phyloP scores from a whole-genome alignment of 805 yeast species.

The Candida pseudofarinosa region DNA sequence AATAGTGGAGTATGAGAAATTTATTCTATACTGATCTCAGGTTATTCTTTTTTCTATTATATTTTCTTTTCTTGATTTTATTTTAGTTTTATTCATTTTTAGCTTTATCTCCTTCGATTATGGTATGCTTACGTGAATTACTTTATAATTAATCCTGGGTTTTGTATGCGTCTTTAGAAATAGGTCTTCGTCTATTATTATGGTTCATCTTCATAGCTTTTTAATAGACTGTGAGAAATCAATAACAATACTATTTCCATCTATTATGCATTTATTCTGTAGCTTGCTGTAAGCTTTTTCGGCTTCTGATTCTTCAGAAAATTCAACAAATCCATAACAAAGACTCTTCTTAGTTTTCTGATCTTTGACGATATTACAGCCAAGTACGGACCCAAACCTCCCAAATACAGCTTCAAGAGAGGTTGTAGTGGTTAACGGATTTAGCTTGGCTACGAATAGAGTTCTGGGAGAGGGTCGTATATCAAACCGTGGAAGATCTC shows the following conservation, averaged over 20 bases:
- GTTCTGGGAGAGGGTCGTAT: constrained; percentile 59
- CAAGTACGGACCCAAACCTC: constrained; percentile 54
- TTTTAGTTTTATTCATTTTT: not conserved
- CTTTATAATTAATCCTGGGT: constrained; percentile 8
- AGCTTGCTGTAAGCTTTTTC: constrained; percentile 61
- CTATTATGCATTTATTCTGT: constrained; percentile 55
- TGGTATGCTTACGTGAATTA: not conserved
- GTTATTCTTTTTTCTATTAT: not conserved
- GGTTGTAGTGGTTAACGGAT: constrained; percentile 56
- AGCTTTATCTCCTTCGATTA: constrained; percentile 1
- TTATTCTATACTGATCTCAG: too few species aligned
- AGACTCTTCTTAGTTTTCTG: constrained; percentile 45
- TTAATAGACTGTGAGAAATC: constrained; percentile 56
- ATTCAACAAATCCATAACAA: constrained; percentile 65
- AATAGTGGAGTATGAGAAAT: not conserved
- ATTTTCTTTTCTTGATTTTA: not conserved
- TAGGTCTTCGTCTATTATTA: constrained; percentile 3
- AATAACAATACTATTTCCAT: constrained; percentile 59
- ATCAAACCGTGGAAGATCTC: constrained; percentile 57
- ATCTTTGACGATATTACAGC: constrained; percentile 47
- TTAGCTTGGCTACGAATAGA: constrained; percentile 59
- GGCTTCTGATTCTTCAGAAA: constrained; percentile 42
- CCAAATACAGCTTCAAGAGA: constrained; percentile 54
- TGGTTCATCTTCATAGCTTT: constrained; percentile 1
- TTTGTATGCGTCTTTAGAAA: constrained; percentile 6